Conservation (phyloP, 768 basidiomycete genomes). For the Lactarius psammicola region DNA sequence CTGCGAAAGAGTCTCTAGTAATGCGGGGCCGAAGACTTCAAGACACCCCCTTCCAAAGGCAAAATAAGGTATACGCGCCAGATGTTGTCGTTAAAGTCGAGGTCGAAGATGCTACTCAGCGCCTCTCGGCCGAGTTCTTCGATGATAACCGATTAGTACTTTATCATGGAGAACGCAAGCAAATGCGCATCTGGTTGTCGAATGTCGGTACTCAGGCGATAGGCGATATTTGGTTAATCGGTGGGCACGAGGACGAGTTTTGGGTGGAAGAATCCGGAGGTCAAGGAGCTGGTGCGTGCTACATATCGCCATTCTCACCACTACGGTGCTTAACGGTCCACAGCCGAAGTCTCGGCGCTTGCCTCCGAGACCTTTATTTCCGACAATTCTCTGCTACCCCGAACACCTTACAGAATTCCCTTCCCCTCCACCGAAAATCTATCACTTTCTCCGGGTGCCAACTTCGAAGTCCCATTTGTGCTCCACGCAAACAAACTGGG, state of each 20-base stretch:
- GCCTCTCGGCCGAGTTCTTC: conserved; percentile 56
- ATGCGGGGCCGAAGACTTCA: conserved; percentile 75
- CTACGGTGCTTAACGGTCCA: conserved; percentile 1
- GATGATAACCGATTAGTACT: conserved; percentile 53
- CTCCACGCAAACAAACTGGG: conserved; percentile 52
- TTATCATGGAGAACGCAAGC: conserved; percentile 65
- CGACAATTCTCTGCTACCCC: conserved; percentile 51
- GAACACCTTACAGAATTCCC: conserved; percentile 48
- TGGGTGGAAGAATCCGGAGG: conserved; percentile 44
- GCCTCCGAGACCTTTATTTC: conserved; percentile 45
- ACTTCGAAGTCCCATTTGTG: conserved; percentile 49
- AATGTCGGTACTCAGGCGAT: conserved; percentile 66
- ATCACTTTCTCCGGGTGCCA: conserved; percentile 48
- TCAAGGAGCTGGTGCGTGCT: conserved; percentile 8
- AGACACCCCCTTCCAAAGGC: conserved; percentile 67
- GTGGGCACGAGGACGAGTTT: conserved; percentile 60
- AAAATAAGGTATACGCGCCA: conserved; percentile 66
- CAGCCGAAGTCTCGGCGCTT: conserved; percentile 16
- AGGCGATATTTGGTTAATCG: conserved; percentile 68
- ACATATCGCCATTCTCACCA: conserved; percentile 14
- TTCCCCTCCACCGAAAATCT: conserved; percentile 34
- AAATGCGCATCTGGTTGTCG: conserved; percentile 54
- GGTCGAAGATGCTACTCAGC: conserved; percentile 64
- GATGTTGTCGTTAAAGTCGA: conserved; percentile 60
- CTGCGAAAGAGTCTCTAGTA: conserved; percentile 61